These are phyloP conservation scores for Aspergillus sp. DNA, from an alignment of 2,329 filamentous ascomycete species.

Conservation along the genomic window DNA sequence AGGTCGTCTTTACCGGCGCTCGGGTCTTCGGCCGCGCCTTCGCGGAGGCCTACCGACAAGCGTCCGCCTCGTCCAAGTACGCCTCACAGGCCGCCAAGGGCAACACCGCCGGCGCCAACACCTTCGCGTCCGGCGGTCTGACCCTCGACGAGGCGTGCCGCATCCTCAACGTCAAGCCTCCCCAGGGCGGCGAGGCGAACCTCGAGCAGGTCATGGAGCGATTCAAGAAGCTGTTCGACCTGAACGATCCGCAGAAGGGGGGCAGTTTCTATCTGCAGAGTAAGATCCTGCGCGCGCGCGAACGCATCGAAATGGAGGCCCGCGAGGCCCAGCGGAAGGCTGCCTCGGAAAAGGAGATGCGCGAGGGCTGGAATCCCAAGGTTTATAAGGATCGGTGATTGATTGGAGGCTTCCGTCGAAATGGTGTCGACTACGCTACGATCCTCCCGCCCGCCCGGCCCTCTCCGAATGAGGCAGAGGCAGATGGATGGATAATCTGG, in stretches of 20 bases:
- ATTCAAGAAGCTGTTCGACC: conserved; percentile 91
- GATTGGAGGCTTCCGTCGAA: conserved; percentile 3
- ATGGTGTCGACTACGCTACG: conserved; percentile 4
- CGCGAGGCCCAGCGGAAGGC: conserved; percentile 61
- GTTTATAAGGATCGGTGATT: conserved; percentile 73
- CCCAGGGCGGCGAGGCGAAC: conserved; percentile 65
- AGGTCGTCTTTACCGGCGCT: conserved; percentile 81
- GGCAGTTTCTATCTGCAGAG: conserved; percentile 98
- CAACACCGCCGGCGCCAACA: conserved; percentile 42
- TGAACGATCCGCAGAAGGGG: conserved; percentile 89
- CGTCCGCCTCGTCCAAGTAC: conserved; percentile 75
- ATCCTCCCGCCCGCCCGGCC: conserved; percentile 1
- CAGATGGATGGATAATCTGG: neutral
- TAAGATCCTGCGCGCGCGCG: conserved; percentile 84
- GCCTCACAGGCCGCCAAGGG: conserved; percentile 60
- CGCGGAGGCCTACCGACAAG: conserved; percentile 90
- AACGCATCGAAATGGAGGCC: conserved; percentile 83
- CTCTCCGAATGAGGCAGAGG: conserved; percentile 1
- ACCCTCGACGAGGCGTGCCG: conserved; percentile 94
- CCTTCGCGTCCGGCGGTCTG: conserved; percentile 60
- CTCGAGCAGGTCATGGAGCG: conserved; percentile 70
- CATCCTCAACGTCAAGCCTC: conserved; percentile 91
- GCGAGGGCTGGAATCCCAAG: conserved; percentile 89
- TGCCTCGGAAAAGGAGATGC: conserved; percentile 65
- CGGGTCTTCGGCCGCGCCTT: conserved; percentile 91